phyloP scores from a whole-genome alignment of 192 early-diverging fungal genomes.

The Gaertneriomyces semiglobifer region DNA sequence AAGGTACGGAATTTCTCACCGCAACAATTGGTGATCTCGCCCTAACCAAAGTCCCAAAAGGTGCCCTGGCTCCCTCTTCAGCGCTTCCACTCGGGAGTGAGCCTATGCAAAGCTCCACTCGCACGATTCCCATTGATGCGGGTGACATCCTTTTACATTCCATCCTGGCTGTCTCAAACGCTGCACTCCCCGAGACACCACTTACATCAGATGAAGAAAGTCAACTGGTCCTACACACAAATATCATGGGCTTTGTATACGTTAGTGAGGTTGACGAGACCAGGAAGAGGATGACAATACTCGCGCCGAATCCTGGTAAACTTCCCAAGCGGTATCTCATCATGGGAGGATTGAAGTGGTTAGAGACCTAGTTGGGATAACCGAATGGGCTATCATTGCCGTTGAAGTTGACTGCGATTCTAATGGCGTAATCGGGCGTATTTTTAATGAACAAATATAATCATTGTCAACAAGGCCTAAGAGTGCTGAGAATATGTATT shows the following conservation, averaged over 20 bases:
- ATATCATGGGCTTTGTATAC: slow-evolving; percentile 79
- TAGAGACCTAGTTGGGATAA: slow-evolving; percentile 53
- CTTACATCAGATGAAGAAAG: slow-evolving; percentile 51
- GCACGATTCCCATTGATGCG: slow-evolving; percentile 74
- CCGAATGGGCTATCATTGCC: too few relatives aligned
- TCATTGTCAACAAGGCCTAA: too few relatives aligned
- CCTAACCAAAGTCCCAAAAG: slow-evolving; percentile 31
- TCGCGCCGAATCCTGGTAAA: slow-evolving; percentile 83
- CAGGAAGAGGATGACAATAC: slow-evolving; percentile 75
- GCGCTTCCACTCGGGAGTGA: slow-evolving; percentile 87
- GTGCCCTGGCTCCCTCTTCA: slow-evolving; percentile 78
- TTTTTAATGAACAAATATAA: too few relatives aligned
- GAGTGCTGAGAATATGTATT: too few relatives aligned
- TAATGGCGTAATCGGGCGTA: too few relatives aligned
- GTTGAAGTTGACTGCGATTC: too few relatives aligned
- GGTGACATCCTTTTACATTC: slow-evolving; percentile 81
- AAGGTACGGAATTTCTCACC: slow-evolving; percentile 40
- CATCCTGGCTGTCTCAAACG: slow-evolving; percentile 77
- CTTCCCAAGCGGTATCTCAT: slow-evolving; percentile 81
- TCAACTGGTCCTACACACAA: slow-evolving; percentile 55
- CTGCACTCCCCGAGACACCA: slow-evolving; percentile 39
- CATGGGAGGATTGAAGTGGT: slow-evolving; percentile 87
- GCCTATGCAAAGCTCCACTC: slow-evolving; percentile 71
- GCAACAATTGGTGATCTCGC: neutral
- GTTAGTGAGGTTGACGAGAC: slow-evolving; percentile 79